These are phyloP conservation scores for Curvularia sp. DNA, from an alignment of 2,329 filamentous ascomycete species.

Conservation along the genomic window DNA sequence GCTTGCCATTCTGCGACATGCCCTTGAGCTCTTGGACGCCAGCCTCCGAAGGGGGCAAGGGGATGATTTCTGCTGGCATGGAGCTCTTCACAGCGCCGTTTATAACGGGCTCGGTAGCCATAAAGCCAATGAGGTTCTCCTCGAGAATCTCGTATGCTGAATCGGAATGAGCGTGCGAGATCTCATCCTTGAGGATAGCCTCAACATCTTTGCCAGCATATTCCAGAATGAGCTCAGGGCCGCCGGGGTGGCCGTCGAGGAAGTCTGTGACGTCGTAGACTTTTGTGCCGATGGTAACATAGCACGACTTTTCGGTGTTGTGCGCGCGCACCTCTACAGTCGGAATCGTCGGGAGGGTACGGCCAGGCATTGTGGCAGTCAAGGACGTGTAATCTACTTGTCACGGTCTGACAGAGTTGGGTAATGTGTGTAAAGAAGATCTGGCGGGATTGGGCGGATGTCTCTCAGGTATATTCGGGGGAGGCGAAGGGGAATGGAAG, in stretches of 20 bases:
- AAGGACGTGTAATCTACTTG: slow-evolving; percentile 22
- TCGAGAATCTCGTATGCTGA: slow-evolving; percentile 95
- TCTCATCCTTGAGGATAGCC: slow-evolving; percentile 80
- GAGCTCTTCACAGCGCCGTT: slow-evolving; percentile 59
- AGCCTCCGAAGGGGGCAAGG: slow-evolving; percentile 59
- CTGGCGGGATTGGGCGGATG: neutral
- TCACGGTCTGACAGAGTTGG: neutral
- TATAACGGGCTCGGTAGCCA: slow-evolving; percentile 67
- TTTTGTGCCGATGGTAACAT: slow-evolving; percentile 86
- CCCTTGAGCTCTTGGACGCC: slow-evolving; percentile 59
- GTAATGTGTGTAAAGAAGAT: neutral
- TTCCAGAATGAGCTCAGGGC: slow-evolving; percentile 84
- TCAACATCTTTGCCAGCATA: slow-evolving; percentile 88
- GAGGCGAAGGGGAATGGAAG: slow-evolving; percentile 2
- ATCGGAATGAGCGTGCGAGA: slow-evolving; percentile 86
- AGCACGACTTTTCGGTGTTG: slow-evolving; percentile 83
- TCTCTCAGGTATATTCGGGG: neutral
- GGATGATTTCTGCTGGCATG: slow-evolving; percentile 60
- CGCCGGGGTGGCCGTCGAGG: slow-evolving; percentile 87
- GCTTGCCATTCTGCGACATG: slow-evolving; percentile 56
- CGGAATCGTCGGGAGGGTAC: slow-evolving; percentile 83
- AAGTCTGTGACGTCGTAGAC: slow-evolving; percentile 97
- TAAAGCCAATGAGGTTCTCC: slow-evolving; percentile 83
- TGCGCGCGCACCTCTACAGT: slow-evolving; percentile 81
- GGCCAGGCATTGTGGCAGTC: slow-evolving; percentile 70